Conservation (phyloP, 345 rosid species). For the Pugionium dolabratum region DNA sequence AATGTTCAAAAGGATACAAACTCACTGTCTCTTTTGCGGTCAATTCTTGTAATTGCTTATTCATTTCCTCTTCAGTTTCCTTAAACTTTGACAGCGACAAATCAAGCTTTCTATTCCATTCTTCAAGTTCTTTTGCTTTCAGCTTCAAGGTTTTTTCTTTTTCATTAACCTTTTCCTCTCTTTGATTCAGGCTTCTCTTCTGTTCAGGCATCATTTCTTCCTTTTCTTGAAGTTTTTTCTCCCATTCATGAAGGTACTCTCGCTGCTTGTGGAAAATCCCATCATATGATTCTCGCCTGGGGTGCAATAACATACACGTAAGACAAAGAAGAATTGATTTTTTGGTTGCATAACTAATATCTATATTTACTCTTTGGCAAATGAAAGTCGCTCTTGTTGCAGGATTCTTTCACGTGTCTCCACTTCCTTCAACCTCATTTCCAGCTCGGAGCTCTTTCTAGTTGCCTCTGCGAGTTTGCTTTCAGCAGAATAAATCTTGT, state of each 20-base stretch:
- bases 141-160: conserved; percentile 50
- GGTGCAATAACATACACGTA: conserved; percentile 20
- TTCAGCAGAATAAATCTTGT: conserved; percentile 56
- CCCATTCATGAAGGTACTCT: conserved; percentile 76
- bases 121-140: conserved; percentile 59
- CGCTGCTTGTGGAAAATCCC: conserved; percentile 63
- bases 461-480: conserved; percentile 72
- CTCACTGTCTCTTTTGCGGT: conserved; percentile 66
- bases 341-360: background rate
- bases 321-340: background rate
- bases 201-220: conserved; percentile 61
- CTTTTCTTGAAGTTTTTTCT: conserved; percentile 53
- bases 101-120: conserved; percentile 50
- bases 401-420: conserved; percentile 68
- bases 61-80: conserved; percentile 61
- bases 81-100: conserved; percentile 51
- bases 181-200: conserved; percentile 55
- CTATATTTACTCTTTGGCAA: conserved; percentile 58
- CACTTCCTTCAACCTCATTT: conserved; percentile 72
- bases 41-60: conserved; percentile 56
- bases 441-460: conserved; percentile 65
- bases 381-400: conserved; percentile 66
- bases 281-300: conserved; percentile 75
- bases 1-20: conserved; percentile 19
- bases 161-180: conserved; percentile 65